phyloP scores from a whole-genome alignment of 805 yeast genomes.

The Cyberlindnera misumaiensis region DNA sequence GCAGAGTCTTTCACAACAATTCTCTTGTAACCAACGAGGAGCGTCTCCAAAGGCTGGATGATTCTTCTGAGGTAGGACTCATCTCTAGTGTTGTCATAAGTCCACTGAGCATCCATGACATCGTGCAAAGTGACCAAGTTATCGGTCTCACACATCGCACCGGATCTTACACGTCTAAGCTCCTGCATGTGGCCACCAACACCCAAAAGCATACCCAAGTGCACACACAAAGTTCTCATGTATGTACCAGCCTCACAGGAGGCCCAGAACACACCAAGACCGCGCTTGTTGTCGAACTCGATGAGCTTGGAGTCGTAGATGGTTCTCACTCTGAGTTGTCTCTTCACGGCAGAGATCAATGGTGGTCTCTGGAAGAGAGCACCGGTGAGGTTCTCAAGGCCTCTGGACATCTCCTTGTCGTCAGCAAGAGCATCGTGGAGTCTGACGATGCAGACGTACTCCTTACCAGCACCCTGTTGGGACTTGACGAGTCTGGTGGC shows the following conservation, averaged over 20 bases:
- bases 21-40: constrained; percentile 93
- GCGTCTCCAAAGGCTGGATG: constrained; percentile 90
- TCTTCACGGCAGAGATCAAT: constrained; percentile 95
- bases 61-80: constrained; percentile 92
- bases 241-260: constrained; percentile 99
- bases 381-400: constrained; percentile 93
- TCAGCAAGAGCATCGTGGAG: constrained; percentile 90
- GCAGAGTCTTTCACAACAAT: constrained; percentile 93
- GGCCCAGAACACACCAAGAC: constrained; percentile 98
- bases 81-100: constrained; percentile 94
- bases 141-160: constrained; percentile 88
- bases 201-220: constrained; percentile 95
- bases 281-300: constrained; percentile 95
- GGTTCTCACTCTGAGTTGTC: constrained; percentile 97
- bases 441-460: constrained; percentile 96
- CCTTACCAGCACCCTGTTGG: constrained; percentile 99
- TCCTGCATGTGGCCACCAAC: constrained; percentile 99
- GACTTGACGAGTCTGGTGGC: constrained; percentile 97
- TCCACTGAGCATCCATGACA: constrained; percentile 97
- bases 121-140: constrained; percentile 94
- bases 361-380: constrained; percentile 99
- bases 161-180: constrained; percentile 97
- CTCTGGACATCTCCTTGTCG: constrained; percentile 80
- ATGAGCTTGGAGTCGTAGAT: constrained; percentile 92
- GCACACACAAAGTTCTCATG: constrained; percentile 99